phyloP scores from a whole-genome alignment of 2,329 filamentous ascomycete species.

The Venturia effusa region DNA sequence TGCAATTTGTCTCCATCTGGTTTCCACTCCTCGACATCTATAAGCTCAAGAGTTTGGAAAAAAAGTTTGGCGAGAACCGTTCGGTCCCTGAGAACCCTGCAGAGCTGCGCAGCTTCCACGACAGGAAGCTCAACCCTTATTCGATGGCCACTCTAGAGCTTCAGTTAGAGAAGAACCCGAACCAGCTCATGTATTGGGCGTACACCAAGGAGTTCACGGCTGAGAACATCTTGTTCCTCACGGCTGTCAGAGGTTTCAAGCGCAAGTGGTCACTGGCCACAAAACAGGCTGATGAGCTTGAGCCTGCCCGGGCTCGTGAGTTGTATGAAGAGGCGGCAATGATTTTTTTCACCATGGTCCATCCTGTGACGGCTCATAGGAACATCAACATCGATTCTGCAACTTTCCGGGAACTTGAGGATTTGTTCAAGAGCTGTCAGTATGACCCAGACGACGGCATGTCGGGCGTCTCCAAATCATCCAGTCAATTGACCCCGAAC shows the following conservation, averaged over 20 bases:
- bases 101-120: not conserved
- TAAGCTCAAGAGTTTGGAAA: conserved; percentile 4
- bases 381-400: conserved; percentile 54
- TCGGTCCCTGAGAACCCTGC: not conserved
- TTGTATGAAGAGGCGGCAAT: conserved; percentile 48
- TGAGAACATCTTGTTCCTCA: conserved; percentile 60
- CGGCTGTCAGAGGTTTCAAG: conserved; percentile 47
- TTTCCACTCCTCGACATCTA: conserved; percentile 32
- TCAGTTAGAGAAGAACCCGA: conserved; percentile 47
- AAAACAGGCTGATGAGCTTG: conserved; percentile 14
- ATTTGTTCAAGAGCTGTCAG: conserved; percentile 36
- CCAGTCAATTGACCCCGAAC: conserved; percentile 3
- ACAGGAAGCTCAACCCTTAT: conserved; percentile 27
- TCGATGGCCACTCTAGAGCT: conserved; percentile 54
- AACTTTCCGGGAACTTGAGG: conserved; percentile 43
- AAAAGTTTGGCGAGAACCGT: not conserved
- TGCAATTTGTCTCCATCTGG: conserved; percentile 54
- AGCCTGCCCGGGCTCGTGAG: conserved; percentile 19
- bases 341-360: conserved; percentile 53
- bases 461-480: not conserved
- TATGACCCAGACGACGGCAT: conserved; percentile 9
- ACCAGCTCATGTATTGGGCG: conserved; percentile 52
- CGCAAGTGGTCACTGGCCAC: conserved; percentile 19
- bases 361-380: conserved; percentile 50
- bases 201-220: conserved; percentile 57